Evolutionary conservation across 306 rosid species (phyloP).

Genomic region (Prunus dulcis): DNA sequence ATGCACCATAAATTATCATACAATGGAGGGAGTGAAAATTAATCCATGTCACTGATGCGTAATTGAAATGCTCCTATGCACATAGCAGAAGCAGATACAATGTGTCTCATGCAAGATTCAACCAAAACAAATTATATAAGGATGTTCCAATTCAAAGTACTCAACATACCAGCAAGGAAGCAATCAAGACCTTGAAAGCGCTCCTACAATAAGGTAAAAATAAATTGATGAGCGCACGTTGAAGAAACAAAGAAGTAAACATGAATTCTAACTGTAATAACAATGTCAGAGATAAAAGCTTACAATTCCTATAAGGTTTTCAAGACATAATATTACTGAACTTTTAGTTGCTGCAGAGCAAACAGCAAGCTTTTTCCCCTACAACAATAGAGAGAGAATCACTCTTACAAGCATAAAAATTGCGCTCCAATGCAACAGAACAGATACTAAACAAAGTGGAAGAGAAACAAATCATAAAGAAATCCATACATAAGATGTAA

Average conservation of each 20-base stretch:
- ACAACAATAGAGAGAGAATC: constrained; percentile 17
- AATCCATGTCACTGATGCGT: not conserved
- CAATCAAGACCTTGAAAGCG: constrained; percentile 95
- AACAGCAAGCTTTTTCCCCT: constrained; percentile 88
- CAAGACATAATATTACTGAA: constrained; percentile 86
- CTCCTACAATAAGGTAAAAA: constrained; percentile 52
- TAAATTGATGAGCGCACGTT: not conserved
- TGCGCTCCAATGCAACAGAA: constrained; percentile 13
- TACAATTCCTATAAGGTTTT: constrained; percentile 82
- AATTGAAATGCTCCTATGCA: not conserved
- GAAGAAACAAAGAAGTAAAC: not conserved
- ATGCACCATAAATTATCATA: not conserved
- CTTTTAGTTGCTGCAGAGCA: constrained; percentile 99
- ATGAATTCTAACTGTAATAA: not conserved
- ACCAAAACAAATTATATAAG: not conserved
- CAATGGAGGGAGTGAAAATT: not conserved
- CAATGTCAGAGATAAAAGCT: constrained; percentile 18
- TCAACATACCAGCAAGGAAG: constrained; percentile 86
- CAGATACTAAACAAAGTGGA: not conserved
- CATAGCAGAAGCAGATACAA: not conserved
- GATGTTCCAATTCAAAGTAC: constrained; percentile 2
- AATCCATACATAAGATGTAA: constrained; percentile 9
- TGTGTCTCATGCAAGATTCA: constrained; percentile 4
- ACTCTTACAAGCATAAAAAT: constrained; percentile 5
- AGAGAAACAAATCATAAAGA: not conserved